Percentiles rank a stretch among this genome's conserved stretches.
Evolutionary conservation across 2,329 filamentous ascomycete species (phyloP).

Genomic region (Aspergillus flavus): DNA sequence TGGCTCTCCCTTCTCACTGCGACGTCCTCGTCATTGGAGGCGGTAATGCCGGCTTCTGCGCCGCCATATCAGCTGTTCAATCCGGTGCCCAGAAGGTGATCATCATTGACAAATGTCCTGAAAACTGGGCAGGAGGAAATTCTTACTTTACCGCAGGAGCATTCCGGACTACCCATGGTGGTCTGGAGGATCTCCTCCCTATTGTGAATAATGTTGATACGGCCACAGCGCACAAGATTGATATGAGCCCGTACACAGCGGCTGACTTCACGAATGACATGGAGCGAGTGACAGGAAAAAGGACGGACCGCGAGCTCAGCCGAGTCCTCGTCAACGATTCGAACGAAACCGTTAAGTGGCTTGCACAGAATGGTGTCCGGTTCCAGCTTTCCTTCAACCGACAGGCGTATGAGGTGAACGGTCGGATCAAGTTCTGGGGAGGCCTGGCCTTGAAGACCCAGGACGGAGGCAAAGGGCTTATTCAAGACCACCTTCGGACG

Average conservation of each 20-base stretch:
- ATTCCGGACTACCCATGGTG: constrained; percentile 60
- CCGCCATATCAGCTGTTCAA: constrained; percentile 60
- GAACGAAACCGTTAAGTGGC: constrained; percentile 57
- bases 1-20: constrained; percentile 19
- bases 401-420: constrained; percentile 66
- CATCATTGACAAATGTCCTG: constrained; percentile 63
- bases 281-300: constrained; percentile 57
- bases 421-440: constrained; percentile 67
- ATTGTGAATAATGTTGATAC: constrained; percentile 62
- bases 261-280: constrained; percentile 61
- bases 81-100: constrained; percentile 42
- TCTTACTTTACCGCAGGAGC: constrained; percentile 68
- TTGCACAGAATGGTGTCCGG: constrained; percentile 55
- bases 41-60: constrained; percentile 66
- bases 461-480: constrained; percentile 63
- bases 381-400: constrained; percentile 67
- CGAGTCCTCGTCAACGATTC: constrained; percentile 56
- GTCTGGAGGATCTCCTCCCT: constrained; percentile 60
- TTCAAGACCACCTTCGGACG: constrained; percentile 51
- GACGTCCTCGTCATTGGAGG: constrained; percentile 59
- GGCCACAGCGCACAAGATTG: constrained; percentile 54
- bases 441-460: constrained; percentile 62
- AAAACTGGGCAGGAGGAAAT: constrained; percentile 64
- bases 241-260: constrained; percentile 60
- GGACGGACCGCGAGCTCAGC: constrained; percentile 55